Percentiles rank a stretch among this genome's conserved stretches.
Evolutionary conservation across 2,329 filamentous ascomycete species (phyloP).

Genomic region (Xylariomycetidae sp.): DNA sequence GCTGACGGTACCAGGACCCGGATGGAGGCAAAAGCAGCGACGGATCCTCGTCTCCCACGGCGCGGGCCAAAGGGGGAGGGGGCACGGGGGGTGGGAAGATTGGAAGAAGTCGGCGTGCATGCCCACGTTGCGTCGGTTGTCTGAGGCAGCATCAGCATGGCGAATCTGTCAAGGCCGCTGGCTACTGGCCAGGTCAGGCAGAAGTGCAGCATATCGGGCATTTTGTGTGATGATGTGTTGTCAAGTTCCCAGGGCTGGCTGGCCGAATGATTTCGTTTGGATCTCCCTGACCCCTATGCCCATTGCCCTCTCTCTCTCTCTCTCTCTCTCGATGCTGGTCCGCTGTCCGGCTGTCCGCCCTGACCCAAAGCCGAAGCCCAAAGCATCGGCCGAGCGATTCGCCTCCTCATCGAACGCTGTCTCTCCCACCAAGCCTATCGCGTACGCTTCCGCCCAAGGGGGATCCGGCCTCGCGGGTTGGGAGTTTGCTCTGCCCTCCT

Average conservation of each 20-base stretch:
- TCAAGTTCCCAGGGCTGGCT: constrained; percentile 32
- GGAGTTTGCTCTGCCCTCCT: too few species aligned
- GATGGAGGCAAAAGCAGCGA: constrained; percentile 26
- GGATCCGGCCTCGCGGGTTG: too few species aligned
- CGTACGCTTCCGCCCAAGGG: too few species aligned
- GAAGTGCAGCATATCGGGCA: constrained; percentile 40
- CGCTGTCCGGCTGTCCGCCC: too few species aligned
- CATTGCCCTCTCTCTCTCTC: not conserved
- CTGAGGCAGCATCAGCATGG: constrained; percentile 16
- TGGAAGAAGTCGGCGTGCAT: too few species aligned
- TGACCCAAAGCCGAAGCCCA: too few species aligned
- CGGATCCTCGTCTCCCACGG: constrained; percentile 17
- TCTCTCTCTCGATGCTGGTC: too few species aligned
- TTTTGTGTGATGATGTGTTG: constrained; percentile 45
- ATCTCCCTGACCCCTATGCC: not conserved
- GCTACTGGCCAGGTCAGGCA: constrained; percentile 36
- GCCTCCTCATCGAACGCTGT: too few species aligned
- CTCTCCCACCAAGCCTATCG: too few species aligned
- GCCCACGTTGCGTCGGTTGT: constrained; percentile 1
- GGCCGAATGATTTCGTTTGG: constrained; percentile 4
- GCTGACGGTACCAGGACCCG: constrained; percentile 28
- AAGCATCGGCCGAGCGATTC: constrained; percentile 6
- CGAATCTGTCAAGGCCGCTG: constrained; percentile 16
- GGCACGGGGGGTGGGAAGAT: constrained; percentile 13
- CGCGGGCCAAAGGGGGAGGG: constrained; percentile 9